Evolutionary conservation across 202 grass and related monocot species (phyloP).

Genomic region (Panicum virgatum): DNA sequence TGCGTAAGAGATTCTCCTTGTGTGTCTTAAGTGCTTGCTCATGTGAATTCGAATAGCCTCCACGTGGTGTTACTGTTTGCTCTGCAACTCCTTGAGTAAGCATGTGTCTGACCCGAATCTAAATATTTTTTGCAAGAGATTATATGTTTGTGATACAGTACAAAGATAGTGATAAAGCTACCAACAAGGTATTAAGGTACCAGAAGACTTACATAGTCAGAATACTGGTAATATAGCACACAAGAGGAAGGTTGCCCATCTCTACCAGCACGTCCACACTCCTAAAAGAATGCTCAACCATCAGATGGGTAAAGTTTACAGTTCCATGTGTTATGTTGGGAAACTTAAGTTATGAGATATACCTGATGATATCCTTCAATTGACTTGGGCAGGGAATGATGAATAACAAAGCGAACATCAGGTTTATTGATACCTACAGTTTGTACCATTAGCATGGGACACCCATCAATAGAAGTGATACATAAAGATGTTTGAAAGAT

Average conservation of each 20-base stretch:
- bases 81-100: conserved; percentile 82
- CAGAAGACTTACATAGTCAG: conserved; percentile 84
- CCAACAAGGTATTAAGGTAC: conserved; percentile 15
- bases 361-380: conserved; percentile 99
- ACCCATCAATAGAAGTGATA: conserved; percentile 26
- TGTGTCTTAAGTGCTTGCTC: conserved; percentile 65
- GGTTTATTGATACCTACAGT: conserved; percentile 93
- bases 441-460: conserved; percentile 34
- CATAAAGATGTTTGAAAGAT: conserved; percentile 34
- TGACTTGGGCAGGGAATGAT: conserved; percentile 96
- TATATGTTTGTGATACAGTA: conserved; percentile 37
- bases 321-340: conserved; percentile 6
- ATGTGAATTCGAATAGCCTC: conserved; percentile 33
- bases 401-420: conserved; percentile 99
- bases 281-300: conserved; percentile 48
- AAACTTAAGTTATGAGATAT: conserved; percentile 12
- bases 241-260: conserved; percentile 83
- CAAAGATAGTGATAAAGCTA: conserved; percentile 14
- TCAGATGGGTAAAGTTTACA: conserved; percentile 27
- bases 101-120: conserved; percentile 90
- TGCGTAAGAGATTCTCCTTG: conserved; percentile 84
- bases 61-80: conserved; percentile 40
- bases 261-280: conserved; percentile 91
- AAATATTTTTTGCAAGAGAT: conserved; percentile 36
- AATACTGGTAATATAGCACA: conserved; percentile 84